Evolutionary conservation across 2,329 filamentous ascomycete genomes (phyloP), one percentile per base, ranked within the genome.

Genomic region (Hypoxylon sp.): DNA sequence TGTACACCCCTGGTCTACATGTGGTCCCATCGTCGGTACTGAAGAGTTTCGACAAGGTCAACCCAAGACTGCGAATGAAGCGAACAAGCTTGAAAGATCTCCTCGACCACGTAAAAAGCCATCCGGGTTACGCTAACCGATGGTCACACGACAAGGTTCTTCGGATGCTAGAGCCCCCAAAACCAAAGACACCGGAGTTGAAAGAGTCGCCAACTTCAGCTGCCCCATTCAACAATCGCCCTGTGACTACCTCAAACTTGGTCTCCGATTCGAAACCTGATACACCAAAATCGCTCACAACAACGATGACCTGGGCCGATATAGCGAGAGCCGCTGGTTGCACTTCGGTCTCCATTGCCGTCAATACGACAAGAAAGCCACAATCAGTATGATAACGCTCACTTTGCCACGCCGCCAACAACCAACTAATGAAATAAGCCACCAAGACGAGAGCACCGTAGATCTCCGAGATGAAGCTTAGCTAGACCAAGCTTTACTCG

Each of bases 1-100:
- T 77, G 3, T 75, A 74, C 48, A 59, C 62, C 17, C 65, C 65
- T 10, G 11, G 3, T n/a, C n/a, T 29, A 4, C 70, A 37, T 21
- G 55, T 76, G 46, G 75, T 77, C 13, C 74, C 73, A 3, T 42
- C 68, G 4, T 70, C 72, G 7, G 62, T 58, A 35, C 74, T 77
- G 46, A 66, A 56, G n/a, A 8, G 15, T 6, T 75, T 74, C 63
- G 58, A 70, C 62, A 73, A 72, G 46, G 6, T 57, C 7, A 19
- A 31, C 4, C 21, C 10, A 29, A 50, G 24, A 17, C 47, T 72
- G 3, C 58, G 53, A 1, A 67, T 74, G 67, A 68, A 72, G 1
- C 19, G 55, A 21, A 50, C 61, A 27, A 73, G 72, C 24, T 62
- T 71, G 6, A 7, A 48, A 2, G 68, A 69, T 17, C 70, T 74